A percentile compares a stretch with the other conserved stretches of the same genome.
Conservation (phyloP, 2,329 filamentous ascomycete genomes). For the Plectosphaerella plurivora region DNA sequence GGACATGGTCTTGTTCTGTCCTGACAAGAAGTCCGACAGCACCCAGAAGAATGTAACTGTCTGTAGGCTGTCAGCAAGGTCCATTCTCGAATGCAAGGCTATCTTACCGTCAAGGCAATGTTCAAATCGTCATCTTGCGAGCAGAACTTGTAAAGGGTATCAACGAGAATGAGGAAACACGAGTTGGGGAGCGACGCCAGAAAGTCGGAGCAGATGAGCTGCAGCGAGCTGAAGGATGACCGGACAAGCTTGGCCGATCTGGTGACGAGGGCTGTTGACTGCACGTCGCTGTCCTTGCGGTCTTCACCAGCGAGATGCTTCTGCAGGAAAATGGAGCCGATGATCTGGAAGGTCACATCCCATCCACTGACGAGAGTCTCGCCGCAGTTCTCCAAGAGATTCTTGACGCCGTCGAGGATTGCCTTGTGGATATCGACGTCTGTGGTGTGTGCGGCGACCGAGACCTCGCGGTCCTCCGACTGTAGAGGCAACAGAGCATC, state of each 20-base stretch:
- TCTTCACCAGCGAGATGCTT: constrained; percentile 28
- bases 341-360: constrained; percentile 80
- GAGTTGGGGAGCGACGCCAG: constrained; percentile 65
- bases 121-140: constrained; percentile 90
- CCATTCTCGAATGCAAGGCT: neutral
- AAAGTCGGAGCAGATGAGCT: constrained; percentile 94
- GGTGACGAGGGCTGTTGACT: constrained; percentile 37
- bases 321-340: constrained; percentile 71
- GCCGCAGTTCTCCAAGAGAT: constrained; percentile 81
- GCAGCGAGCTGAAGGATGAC: constrained; percentile 81
- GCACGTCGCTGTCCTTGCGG: constrained; percentile 20
- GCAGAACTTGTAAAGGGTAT: constrained; percentile 85
- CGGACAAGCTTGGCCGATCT: constrained; percentile 73
- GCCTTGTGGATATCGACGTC: constrained; percentile 79
- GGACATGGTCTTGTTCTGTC: constrained; percentile 52
- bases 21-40: constrained; percentile 78
- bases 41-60: constrained; percentile 97
- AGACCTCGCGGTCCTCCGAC: constrained; percentile 43
- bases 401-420: constrained; percentile 74
- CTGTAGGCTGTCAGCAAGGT: constrained; percentile 30
- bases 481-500: constrained; percentile 58
- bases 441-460: constrained; percentile 55
- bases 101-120: constrained; percentile 78
- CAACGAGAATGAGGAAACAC: constrained; percentile 74
- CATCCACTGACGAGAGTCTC: constrained; percentile 80